phyloP scores from a whole-genome alignment of 2,329 filamentous ascomycete species.

The Alternaria incomplexa region DNA sequence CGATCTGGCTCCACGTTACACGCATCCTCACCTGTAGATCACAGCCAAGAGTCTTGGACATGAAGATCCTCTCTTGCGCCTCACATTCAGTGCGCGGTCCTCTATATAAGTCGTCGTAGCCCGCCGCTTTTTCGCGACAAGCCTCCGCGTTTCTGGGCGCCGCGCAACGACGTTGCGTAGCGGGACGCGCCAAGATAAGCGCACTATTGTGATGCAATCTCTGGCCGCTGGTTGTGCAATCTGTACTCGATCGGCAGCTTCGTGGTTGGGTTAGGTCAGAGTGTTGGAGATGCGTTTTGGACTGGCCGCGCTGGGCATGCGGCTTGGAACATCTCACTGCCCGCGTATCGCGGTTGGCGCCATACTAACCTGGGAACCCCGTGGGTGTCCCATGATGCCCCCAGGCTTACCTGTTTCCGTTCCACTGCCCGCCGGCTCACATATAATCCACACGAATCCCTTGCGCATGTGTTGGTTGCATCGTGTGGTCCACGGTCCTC shows the following conservation, averaged over 20 bases:
- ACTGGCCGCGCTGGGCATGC: constrained; percentile 10
- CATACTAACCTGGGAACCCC: background rate
- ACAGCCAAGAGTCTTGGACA: constrained; percentile 11
- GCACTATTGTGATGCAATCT: constrained; percentile 6
- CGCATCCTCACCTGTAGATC: constrained; percentile 6
- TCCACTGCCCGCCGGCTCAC: background rate
- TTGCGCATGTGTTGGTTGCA: background rate
- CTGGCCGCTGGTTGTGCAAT: constrained; percentile 1
- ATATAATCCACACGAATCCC: constrained; percentile 4
- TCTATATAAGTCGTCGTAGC: background rate
- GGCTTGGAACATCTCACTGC: constrained; percentile 9
- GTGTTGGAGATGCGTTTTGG: constrained; percentile 12
- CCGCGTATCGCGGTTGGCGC: constrained; percentile 15
- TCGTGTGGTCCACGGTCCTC: background rate
- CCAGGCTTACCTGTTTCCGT: constrained; percentile 1
- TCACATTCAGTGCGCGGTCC: constrained; percentile 5
- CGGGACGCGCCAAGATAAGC: constrained; percentile 8
- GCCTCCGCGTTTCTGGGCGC: constrained; percentile 20
- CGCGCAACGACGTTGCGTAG: constrained; percentile 11
- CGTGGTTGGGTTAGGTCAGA: background rate
- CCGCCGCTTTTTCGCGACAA: constrained; percentile 12
- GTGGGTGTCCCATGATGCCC: background rate
- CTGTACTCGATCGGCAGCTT: constrained; percentile 8
- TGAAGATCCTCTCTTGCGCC: constrained; percentile 11
- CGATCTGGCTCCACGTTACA: constrained; percentile 1